phyloP scores from a whole-genome alignment of 371 early-diverging fungal genomes.

The Apophysomyces sp. region DNA sequence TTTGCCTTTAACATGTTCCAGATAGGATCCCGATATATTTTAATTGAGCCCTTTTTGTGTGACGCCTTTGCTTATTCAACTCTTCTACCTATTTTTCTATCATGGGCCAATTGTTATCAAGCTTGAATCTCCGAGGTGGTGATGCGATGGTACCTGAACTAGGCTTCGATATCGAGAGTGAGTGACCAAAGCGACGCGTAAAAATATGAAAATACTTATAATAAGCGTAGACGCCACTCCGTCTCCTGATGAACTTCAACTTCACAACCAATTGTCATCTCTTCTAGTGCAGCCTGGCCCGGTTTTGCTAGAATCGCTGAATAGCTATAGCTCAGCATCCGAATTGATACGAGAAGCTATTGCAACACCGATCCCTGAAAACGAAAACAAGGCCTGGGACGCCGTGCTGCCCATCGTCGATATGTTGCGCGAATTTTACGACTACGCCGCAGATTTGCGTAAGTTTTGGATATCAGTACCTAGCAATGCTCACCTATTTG shows the following conservation, averaged over 20 bases:
- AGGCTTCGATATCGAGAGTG: slow-evolving; percentile 53
- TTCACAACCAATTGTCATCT: slow-evolving; percentile 49
- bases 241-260: slow-evolving; percentile 48
- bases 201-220: background rate
- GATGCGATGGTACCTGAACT: slow-evolving; percentile 49
- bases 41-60: background rate
- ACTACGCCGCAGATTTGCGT: slow-evolving; percentile 72
- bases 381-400: slow-evolving; percentile 86
- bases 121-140: slow-evolving; percentile 39
- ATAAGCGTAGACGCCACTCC: slow-evolving; percentile 46
- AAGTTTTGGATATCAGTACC: slow-evolving; percentile 7
- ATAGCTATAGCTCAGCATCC: slow-evolving; percentile 47
- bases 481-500: background rate
- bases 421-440: slow-evolving; percentile 77
- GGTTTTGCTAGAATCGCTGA: slow-evolving; percentile 46
- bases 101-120: slow-evolving; percentile 47
- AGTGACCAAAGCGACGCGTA: slow-evolving; percentile 5
- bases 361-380: slow-evolving; percentile 72
- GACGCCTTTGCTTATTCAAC: background rate
- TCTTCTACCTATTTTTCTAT: background rate
- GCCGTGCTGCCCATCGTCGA: slow-evolving; percentile 77
- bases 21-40: background rate
- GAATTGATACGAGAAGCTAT: slow-evolving; percentile 70
- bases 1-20: background rate
- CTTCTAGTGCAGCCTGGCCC: slow-evolving; percentile 47